phyloP scores from a whole-genome alignment of 768 basidiomycete genomes.

The Xanthoconium stramineum region DNA sequence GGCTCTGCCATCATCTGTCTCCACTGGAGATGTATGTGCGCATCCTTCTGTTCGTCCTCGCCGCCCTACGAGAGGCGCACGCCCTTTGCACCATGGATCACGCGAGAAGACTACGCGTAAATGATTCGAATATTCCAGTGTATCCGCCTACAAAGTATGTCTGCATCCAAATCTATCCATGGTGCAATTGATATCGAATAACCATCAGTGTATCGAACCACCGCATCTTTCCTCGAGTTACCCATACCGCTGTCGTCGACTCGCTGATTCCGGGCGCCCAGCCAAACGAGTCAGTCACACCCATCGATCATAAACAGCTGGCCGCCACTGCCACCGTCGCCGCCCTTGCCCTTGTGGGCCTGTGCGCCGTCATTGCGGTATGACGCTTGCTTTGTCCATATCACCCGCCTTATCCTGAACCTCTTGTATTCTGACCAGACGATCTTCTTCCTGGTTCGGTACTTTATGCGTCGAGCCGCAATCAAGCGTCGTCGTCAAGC shows the following conservation, averaged over 20 bases:
- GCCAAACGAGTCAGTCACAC: not conserved
- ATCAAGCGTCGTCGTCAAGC: conserved; percentile 24
- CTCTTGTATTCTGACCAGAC: not conserved
- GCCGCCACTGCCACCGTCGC: not conserved
- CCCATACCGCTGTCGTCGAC: conserved; percentile 10
- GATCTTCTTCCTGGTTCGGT: conserved; percentile 14
- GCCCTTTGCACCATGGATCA: not conserved
- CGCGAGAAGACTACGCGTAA: not conserved
- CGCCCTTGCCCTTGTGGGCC: not conserved
- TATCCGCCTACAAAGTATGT: conserved; percentile 5
- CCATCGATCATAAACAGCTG: conserved; percentile 1
- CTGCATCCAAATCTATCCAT: not conserved
- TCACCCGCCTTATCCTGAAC: not conserved
- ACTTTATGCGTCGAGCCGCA: conserved; percentile 12
- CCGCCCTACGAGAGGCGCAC: not conserved
- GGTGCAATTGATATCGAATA: not conserved
- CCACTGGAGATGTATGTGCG: no score
- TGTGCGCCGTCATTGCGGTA: conserved; percentile 10
- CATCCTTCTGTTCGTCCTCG: not conserved
- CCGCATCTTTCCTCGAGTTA: not conserved
- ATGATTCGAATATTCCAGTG: not conserved
- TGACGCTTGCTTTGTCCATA: not conserved
- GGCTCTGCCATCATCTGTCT: no score
- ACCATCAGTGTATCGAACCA: not conserved
- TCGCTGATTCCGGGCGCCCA: conserved; percentile 8